phyloP scores from a whole-genome alignment of 2,329 filamentous ascomycete genomes.

The Clarireedia sp. region DNA sequence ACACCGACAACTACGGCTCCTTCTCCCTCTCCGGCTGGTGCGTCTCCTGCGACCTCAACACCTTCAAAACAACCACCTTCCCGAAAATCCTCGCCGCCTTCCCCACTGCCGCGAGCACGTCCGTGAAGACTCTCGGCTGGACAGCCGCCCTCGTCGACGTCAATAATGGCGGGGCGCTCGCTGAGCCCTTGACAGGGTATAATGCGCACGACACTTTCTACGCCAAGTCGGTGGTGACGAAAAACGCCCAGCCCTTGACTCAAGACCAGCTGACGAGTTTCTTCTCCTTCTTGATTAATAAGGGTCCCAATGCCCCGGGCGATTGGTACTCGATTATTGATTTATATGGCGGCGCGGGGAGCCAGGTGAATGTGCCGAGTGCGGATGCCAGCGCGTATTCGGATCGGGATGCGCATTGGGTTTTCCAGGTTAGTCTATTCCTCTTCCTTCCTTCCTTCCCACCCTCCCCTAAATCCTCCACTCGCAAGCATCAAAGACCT shows the following conservation, averaged over 20 bases:
- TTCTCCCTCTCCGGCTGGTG: slow-evolving; percentile 34
- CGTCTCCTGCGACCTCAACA: slow-evolving; percentile 28
- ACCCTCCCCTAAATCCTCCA: not conserved
- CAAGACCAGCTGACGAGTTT: not conserved
- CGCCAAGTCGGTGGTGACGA: slow-evolving; percentile 14
- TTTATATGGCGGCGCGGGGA: slow-evolving; percentile 11
- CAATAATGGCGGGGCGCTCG: not conserved
- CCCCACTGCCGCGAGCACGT: slow-evolving; percentile 18
- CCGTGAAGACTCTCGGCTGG: slow-evolving; percentile 18
- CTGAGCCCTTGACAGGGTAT: slow-evolving; percentile 14
- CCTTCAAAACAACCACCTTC: slow-evolving; percentile 32
- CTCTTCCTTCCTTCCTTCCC: not conserved
- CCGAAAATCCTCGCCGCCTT: slow-evolving; percentile 32
- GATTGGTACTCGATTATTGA: slow-evolving; percentile 11
- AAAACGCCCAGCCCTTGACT: slow-evolving; percentile 10
- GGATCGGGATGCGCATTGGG: slow-evolving; percentile 12
- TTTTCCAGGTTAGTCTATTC: slow-evolving; percentile 6
- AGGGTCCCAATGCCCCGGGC: slow-evolving; percentile 4
- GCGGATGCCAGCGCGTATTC: slow-evolving; percentile 8
- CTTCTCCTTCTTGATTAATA: slow-evolving; percentile 5
- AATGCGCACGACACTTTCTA: slow-evolving; percentile 14
- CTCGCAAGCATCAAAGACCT: too few species aligned
- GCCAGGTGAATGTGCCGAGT: slow-evolving; percentile 10
- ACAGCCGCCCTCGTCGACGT: slow-evolving; percentile 16
- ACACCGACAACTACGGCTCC: slow-evolving; percentile 30